Evolutionary conservation across 2,329 filamentous ascomycete genomes (phyloP).

Genomic region (Dothistroma pini): DNA sequence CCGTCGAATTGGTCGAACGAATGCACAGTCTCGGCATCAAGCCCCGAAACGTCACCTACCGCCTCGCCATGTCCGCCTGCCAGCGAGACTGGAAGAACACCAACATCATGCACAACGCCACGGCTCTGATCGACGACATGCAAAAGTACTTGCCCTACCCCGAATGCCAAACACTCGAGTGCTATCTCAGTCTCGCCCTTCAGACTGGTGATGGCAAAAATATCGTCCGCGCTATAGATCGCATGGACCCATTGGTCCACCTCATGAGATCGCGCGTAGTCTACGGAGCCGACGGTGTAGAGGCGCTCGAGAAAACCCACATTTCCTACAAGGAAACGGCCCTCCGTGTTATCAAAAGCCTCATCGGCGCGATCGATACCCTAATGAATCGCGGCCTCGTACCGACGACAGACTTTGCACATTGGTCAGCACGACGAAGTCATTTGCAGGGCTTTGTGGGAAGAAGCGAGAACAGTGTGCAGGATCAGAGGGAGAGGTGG

Average conservation of each 20-base stretch:
- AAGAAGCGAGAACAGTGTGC: not conserved
- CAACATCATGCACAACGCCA: constrained; percentile 64
- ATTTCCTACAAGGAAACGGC: constrained; percentile 17
- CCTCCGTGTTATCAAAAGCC: constrained; percentile 21
- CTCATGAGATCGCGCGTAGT: constrained; percentile 22
- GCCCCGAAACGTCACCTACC: constrained; percentile 54
- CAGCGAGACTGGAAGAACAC: constrained; percentile 71
- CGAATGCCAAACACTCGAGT: constrained; percentile 51
- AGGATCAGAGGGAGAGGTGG: not conserved
- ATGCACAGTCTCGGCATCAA: constrained; percentile 27
- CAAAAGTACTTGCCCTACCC: constrained; percentile 40
- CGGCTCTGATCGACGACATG: constrained; percentile 64
- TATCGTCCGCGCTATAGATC: constrained; percentile 28
- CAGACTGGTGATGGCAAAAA: constrained; percentile 34
- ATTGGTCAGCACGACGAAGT: constrained; percentile 22
- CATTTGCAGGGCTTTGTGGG: constrained; percentile 23
- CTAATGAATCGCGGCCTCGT: constrained; percentile 25
- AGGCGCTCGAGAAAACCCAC: not conserved
- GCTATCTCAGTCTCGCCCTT: constrained; percentile 57
- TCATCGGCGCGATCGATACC: constrained; percentile 31
- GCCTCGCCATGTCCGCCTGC: constrained; percentile 70
- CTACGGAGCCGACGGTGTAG: constrained; percentile 18
- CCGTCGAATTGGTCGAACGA: constrained; percentile 55
- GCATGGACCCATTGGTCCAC: constrained; percentile 23
- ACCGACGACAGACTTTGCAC: constrained; percentile 13